A percentile compares a stretch with the other conserved stretches of the same genome.
phyloP scores from a whole-genome alignment of 2,329 filamentous ascomycete genomes.

The Venturia nashicola region DNA sequence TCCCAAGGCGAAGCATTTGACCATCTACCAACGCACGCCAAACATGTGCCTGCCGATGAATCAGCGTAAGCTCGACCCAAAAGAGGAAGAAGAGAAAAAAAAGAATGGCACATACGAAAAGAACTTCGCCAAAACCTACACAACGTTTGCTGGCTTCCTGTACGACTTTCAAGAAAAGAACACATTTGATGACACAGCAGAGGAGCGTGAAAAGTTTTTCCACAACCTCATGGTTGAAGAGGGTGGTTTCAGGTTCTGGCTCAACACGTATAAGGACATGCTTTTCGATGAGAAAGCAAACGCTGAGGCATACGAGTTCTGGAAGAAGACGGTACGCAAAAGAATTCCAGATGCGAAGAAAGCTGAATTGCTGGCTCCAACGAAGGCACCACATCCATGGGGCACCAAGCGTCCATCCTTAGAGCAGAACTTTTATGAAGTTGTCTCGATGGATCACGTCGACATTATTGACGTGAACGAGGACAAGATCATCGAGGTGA shows the following conservation, averaged over 20 bases:
- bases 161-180: conserved; percentile 44
- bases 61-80: conserved; percentile 32
- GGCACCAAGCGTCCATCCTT: conserved; percentile 13
- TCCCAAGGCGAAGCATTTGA: neutral
- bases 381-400: conserved; percentile 16
- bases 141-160: conserved; percentile 45
- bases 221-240: conserved; percentile 22
- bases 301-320: conserved; percentile 24
- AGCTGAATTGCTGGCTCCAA: conserved; percentile 16
- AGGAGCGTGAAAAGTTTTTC: conserved; percentile 32
- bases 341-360: conserved; percentile 21
- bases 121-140: conserved; percentile 27
- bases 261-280: conserved; percentile 26
- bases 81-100: conserved; percentile 38
- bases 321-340: conserved; percentile 17
- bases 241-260: conserved; percentile 26
- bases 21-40: conserved; percentile 36
- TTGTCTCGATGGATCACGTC: conserved; percentile 19
- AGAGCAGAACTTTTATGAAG: conserved; percentile 17
- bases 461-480: conserved; percentile 15
- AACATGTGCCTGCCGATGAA: conserved; percentile 54
- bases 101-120: conserved; percentile 35
- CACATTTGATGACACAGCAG: conserved; percentile 34
- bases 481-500: conserved; percentile 18
- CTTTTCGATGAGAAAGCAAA: conserved; percentile 26